These are phyloP conservation scores for Arthrobotrys iridis DNA, from an alignment of 2,329 filamentous ascomycete genomes.

Conservation along the genomic window DNA sequence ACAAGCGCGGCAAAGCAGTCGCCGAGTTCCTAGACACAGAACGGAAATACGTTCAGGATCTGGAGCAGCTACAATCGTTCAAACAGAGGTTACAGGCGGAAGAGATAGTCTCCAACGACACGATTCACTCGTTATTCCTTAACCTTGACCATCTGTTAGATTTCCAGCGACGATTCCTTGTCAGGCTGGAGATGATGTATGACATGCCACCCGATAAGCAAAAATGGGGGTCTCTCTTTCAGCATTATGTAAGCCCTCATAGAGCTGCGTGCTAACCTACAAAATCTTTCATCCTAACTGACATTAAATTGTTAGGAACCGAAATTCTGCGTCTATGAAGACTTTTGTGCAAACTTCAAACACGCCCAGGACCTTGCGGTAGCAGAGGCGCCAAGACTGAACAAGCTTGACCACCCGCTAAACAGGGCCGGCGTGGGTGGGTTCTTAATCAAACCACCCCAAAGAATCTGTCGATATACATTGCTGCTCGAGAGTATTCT, in stretches of 20 bases:
- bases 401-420: conserved; percentile 56
- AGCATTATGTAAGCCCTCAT: conserved; percentile 69
- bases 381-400: conserved; percentile 55
- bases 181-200: conserved; percentile 94
- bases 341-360: conserved; percentile 84
- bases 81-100: conserved; percentile 90
- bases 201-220: conserved; percentile 79
- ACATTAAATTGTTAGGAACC: conserved; percentile 67
- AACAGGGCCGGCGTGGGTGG: conserved; percentile 64
- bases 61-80: conserved; percentile 90
- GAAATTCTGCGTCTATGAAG: conserved; percentile 88
- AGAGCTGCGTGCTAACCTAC: not conserved
- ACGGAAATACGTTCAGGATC: conserved; percentile 95
- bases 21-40: conserved; percentile 93
- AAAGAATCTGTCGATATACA: conserved; percentile 93
- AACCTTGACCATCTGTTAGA: conserved; percentile 95
- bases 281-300: not conserved
- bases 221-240: conserved; percentile 94
- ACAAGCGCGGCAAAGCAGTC: conserved; percentile 84
- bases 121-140: conserved; percentile 92
- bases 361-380: conserved; percentile 57
- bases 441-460: conserved; percentile 95
- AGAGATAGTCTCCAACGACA: conserved; percentile 86
- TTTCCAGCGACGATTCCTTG: conserved; percentile 93
- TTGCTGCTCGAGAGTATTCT: conserved; percentile 81